Percentiles rank a stretch among this genome's conserved stretches.
Conservation (phyloP, 495 filamentous ascomycete genomes). For the Hyaloscypha finlandica region DNA sequence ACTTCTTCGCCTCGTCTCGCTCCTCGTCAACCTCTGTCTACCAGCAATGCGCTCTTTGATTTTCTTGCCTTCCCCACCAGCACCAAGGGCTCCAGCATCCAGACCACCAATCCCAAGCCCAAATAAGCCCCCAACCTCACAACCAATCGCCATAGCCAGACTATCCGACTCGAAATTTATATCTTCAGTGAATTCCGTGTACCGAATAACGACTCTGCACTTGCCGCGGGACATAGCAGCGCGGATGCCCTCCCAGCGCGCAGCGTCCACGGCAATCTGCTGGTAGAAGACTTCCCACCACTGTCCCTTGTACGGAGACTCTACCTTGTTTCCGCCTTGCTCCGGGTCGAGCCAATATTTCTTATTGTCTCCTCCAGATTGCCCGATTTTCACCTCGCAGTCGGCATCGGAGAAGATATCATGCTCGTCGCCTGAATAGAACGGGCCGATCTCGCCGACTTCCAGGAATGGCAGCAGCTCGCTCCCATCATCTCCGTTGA, state of each 20-base stretch:
- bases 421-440: not conserved
- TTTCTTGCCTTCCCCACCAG: not conserved
- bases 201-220: slow-evolving; percentile 10
- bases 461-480: slow-evolving; percentile 2
- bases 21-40: not conserved
- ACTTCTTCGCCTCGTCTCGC: not conserved
- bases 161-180: not conserved
- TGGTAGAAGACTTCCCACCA: slow-evolving; percentile 2
- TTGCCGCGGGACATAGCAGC: not conserved
- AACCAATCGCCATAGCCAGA: not conserved
- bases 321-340: not conserved
- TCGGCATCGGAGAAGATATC: not conserved
- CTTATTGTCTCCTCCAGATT: not conserved
- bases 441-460: slow-evolving; percentile 1
- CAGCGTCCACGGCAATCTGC: not conserved
- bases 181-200: not conserved
- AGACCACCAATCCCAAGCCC: not conserved
- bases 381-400: not conserved
- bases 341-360: too few relatives aligned
- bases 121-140: not conserved
- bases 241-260: not conserved
- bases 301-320: not conserved
- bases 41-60: not conserved
- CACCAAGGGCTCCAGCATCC: not conserved
- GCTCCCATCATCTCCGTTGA: too few relatives aligned